phyloP scores from a whole-genome alignment of 169 alveolate species.

The Plasmodium falciparum region DNA sequence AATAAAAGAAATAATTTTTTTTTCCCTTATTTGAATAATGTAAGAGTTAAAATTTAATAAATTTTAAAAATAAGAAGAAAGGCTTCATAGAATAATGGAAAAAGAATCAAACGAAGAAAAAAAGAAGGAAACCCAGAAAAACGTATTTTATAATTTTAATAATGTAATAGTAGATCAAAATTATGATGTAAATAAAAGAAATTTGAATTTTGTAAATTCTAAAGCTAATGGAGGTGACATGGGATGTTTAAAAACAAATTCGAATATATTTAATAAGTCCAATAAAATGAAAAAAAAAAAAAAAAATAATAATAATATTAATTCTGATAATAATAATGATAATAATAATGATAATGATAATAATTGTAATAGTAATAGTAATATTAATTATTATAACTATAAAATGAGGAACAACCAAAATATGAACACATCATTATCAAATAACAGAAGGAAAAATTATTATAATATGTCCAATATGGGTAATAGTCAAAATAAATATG shows the following conservation, averaged over 20 bases:
- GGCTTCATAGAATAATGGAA: conserved; percentile 25
- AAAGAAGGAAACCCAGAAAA: conserved; percentile 30
- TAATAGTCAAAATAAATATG: not conserved
- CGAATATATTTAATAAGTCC: not conserved
- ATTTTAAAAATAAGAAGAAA: not conserved
- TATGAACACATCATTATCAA: not conserved
- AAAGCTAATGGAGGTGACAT: not conserved
- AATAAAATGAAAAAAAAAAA: not conserved
- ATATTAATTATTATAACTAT: not conserved
- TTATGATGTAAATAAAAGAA: conserved; percentile 13
- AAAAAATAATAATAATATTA: too few species aligned
- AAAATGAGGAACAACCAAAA: conserved; percentile 10
- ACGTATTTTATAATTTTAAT: not conserved
- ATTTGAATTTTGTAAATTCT: not conserved
- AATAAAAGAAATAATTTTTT: too few species aligned
- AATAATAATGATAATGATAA: too few species aligned
- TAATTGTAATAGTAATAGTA: too few species aligned
- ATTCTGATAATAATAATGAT: too few species aligned
- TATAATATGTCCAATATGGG: not conserved
- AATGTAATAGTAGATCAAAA: not conserved
- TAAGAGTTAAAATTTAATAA: not conserved
- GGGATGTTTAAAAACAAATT: not conserved
- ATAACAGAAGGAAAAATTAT: conserved; percentile 6
- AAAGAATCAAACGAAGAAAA: conserved; percentile 35
- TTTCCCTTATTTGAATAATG: too few species aligned